Percentiles rank a stretch among this genome's conserved stretches.
Conservation (phyloP, 2,329 filamentous ascomycete species). For the Cercospora nicotianae region DNA sequence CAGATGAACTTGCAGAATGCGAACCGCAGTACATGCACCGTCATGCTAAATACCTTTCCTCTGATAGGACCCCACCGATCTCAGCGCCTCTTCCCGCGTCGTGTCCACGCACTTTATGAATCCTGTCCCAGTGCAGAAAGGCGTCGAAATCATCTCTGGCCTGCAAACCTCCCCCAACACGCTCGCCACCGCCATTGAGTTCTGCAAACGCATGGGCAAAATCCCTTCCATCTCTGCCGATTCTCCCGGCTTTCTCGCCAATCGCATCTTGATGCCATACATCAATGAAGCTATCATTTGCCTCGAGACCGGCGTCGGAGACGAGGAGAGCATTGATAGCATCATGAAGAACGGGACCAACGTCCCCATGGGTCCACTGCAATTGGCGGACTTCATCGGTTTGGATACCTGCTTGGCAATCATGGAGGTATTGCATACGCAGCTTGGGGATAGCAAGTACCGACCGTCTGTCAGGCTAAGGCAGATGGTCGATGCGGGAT, state of each 20-base stretch:
- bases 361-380: constrained; percentile 94
- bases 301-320: constrained; percentile 86
- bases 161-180: constrained; percentile 86
- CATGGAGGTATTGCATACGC: constrained; percentile 89
- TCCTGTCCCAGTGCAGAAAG: constrained; percentile 93
- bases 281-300: constrained; percentile 98
- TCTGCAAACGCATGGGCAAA: constrained; percentile 93
- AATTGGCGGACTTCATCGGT: constrained; percentile 94
- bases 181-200: constrained; percentile 75
- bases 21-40: background rate
- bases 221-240: constrained; percentile 84
- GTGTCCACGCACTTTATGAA: constrained; percentile 99
- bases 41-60: constrained; percentile 22
- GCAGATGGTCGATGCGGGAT: constrained; percentile 98
- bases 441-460: constrained; percentile 96
- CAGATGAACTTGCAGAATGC: constrained; percentile 7
- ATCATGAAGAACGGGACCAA: constrained; percentile 99
- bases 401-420: constrained; percentile 94
- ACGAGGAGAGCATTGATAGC: constrained; percentile 86
- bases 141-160: constrained; percentile 94
- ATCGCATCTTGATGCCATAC: constrained; percentile 97
- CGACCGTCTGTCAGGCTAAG: constrained; percentile 80
- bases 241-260: constrained; percentile 90
- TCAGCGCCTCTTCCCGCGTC: constrained; percentile 79
- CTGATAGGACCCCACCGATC: constrained; percentile 69